Conservation (phyloP, 2,329 filamentous ascomycete genomes). For the Aspergillus aculeatus region DNA sequence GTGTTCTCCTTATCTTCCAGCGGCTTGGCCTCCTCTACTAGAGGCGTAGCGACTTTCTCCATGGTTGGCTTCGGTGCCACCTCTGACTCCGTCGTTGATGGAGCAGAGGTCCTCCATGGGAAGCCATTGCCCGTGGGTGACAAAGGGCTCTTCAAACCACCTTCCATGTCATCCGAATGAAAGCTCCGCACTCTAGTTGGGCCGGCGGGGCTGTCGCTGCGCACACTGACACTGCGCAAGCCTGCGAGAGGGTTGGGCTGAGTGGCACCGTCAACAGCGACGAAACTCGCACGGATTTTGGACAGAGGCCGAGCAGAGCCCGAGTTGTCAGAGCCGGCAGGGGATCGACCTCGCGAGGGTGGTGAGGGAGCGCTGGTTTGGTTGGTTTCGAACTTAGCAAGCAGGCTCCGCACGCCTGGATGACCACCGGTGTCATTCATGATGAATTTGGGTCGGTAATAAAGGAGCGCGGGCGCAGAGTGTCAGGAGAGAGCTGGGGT, state of each 20-base stretch:
- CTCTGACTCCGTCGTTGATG: slow-evolving; percentile 12
- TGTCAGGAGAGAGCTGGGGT: slow-evolving; percentile 5
- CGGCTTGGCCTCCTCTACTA: slow-evolving; percentile 11
- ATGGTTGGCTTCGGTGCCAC: slow-evolving; percentile 7
- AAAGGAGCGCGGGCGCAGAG: neutral
- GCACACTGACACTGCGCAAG: slow-evolving; percentile 42
- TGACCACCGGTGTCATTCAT: slow-evolving; percentile 26
- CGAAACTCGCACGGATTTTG: slow-evolving; percentile 72
- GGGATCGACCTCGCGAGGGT: slow-evolving; percentile 69
- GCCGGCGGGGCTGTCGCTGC: slow-evolving; percentile 31
- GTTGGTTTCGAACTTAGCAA: slow-evolving; percentile 77
- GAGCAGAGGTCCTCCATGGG: slow-evolving; percentile 19
- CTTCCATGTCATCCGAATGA: slow-evolving; percentile 32
- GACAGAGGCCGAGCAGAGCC: slow-evolving; percentile 61
- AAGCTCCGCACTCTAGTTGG: slow-evolving; percentile 31
- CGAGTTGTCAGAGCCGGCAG: slow-evolving; percentile 49
- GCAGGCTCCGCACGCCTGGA: slow-evolving; percentile 67
- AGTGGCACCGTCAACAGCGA: slow-evolving; percentile 62
- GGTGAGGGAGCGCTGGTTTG: slow-evolving; percentile 59
- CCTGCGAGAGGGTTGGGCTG: slow-evolving; percentile 44
- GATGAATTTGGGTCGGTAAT: slow-evolving; percentile 3
- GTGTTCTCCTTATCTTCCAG: slow-evolving; percentile 21
- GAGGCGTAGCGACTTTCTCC: slow-evolving; percentile 2
- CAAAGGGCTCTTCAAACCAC: slow-evolving; percentile 29
- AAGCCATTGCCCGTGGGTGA: slow-evolving; percentile 28